Base-by-base conservation (phyloP, 371 early-diverging fungal species). In the Mortierella sp. region DNA sequence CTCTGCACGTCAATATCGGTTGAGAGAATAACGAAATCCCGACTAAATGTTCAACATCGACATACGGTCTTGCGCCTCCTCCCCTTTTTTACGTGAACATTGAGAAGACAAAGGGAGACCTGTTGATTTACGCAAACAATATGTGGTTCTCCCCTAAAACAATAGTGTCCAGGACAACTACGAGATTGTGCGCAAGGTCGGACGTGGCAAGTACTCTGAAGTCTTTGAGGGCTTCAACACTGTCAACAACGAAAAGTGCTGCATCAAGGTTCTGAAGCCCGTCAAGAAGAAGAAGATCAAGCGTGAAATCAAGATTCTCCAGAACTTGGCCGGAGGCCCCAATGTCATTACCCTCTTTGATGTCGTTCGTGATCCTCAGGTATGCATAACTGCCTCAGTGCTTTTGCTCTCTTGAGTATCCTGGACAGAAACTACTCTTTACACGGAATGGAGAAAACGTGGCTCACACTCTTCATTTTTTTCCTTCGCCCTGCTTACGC, bases 201-300 rank as follows among this genome's bases (percentile, higher is more conserved):
- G 99, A 45, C 95, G 99, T 67, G 99, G 99, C 71, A 99, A 99
- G 90, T 99, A 99, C 92, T 99, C 99, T 4, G 99, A 99, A 86
- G 99, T 99, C 19, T 99, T 99, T 90, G 97, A 98, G 88, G 99
- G 99, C 22, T 89, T 96, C 86, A 95, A 96, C 86, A 89, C 96
- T 52, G 89, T 87, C 68, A 92, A 89, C 85, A 85, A 89, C 76
- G 88, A 93, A 73, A 93, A 95, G 83, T 96, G 97, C 86, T 96
- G 99, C 78, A 99, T 99, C 91, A 99, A 99, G 90, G 99, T 99
- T 14, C 91, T 99, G 75, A 99, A 99, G 89, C 99, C 99, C 5
- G 97, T 99, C 73, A 97, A 97, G 91, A 97, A 97, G 93, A 97
- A 97, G 93, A 99, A 99, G 92, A 99, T 99, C 86, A 97, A 96